Evolutionary conservation across 1,284 basidiomycete species (phyloP).

Genomic region (Cerrena zonata): DNA sequence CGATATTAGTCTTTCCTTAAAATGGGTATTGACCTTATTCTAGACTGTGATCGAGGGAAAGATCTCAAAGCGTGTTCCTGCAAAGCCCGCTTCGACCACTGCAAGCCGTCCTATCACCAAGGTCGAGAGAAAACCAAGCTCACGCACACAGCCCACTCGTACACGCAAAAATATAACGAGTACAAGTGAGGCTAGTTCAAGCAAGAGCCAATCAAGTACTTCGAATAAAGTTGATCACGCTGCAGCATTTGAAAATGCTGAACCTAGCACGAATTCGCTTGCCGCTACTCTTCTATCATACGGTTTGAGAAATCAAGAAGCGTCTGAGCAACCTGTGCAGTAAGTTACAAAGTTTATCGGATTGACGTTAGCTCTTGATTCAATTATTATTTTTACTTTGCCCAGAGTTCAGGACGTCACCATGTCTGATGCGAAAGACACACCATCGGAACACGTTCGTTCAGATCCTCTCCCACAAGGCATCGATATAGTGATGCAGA

Average conservation of each 20-base stretch:
- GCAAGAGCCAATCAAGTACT: neutral
- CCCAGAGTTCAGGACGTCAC: too few relatives aligned
- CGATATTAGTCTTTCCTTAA: neutral
- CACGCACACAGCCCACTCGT: neutral
- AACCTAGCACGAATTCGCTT: neutral
- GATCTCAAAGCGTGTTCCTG: constrained; percentile 5
- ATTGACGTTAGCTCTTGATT: too few relatives aligned
- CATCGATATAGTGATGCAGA: too few relatives aligned
- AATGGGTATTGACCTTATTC: neutral
- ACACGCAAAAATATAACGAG: neutral
- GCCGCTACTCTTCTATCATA: neutral
- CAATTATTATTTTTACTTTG: too few relatives aligned
- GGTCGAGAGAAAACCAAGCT: neutral
- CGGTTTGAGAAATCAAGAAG: neutral
- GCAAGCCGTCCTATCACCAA: neutral
- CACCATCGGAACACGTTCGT: too few relatives aligned
- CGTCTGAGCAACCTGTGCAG: neutral
- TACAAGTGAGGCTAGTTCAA: neutral
- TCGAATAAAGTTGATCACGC: neutral
- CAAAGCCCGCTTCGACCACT: neutral
- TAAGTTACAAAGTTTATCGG: too few relatives aligned
- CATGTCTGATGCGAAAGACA: too few relatives aligned
- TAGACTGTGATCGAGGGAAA: constrained; percentile 10
- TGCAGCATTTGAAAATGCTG: neutral
- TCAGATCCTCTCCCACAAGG: too few relatives aligned